Evolutionary conservation across 1,284 basidiomycete species (phyloP).

Genomic region (Ganoderma meredithae): DNA sequence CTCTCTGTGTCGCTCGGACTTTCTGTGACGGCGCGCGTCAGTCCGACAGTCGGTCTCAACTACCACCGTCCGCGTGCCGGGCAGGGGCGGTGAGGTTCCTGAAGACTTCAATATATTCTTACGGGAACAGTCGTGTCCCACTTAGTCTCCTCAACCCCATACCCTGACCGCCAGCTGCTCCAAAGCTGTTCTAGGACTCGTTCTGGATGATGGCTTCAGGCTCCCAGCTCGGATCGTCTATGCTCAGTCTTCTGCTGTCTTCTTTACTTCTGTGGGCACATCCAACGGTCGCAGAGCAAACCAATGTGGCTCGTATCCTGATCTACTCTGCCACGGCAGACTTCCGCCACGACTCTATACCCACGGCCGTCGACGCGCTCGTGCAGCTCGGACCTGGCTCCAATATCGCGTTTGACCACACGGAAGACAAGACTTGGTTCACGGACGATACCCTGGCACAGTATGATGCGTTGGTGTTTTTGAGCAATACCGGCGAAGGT

Average conservation of each 20-base stretch:
- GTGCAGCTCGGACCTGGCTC: slow-evolving; percentile 50
- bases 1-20: not conserved
- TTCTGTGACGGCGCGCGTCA: not conserved
- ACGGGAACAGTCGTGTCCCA: not conserved
- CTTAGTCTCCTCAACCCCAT: not conserved
- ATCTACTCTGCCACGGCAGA: slow-evolving; percentile 62
- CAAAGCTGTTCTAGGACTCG: not conserved
- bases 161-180: not conserved
- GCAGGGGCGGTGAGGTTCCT: not conserved
- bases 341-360: slow-evolving; percentile 81
- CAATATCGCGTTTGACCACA: slow-evolving; percentile 66
- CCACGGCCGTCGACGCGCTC: slow-evolving; percentile 69
- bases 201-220: not conserved
- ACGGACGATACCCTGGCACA: slow-evolving; percentile 58
- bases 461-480: slow-evolving; percentile 76
- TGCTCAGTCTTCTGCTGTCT: not conserved
- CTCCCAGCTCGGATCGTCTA: not conserved
- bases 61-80: not conserved
- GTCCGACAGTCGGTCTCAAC: not conserved
- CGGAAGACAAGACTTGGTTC: slow-evolving; percentile 70
- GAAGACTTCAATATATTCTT: not conserved
- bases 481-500: slow-evolving; percentile 77
- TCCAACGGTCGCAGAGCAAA: slow-evolving; percentile 11
- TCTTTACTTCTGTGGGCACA: not conserved
- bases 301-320: slow-evolving; percentile 42